Evolutionary conservation across 176 grass and related monocot species (phyloP).

Genomic region (Triticum timopheevii): DNA sequence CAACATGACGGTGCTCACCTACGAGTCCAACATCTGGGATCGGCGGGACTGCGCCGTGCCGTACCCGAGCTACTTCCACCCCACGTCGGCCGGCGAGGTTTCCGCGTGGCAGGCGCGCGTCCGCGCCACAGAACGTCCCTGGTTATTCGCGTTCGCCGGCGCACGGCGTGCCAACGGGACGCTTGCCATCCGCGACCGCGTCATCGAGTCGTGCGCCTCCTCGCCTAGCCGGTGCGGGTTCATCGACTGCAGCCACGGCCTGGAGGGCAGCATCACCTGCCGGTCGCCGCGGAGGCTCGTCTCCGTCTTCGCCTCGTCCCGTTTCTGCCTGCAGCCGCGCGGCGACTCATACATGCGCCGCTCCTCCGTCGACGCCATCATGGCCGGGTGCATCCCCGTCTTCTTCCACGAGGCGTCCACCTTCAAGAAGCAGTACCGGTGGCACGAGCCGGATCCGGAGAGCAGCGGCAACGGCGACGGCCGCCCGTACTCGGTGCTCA

Average conservation of each 20-base stretch:
- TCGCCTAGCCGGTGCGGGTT: conserved; percentile 40
- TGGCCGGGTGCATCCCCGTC: conserved; percentile 63
- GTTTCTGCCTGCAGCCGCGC: conserved; percentile 65
- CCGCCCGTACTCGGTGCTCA: conserved; percentile 45
- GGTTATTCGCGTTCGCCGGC: conserved; percentile 57
- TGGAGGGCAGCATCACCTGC: conserved; percentile 36
- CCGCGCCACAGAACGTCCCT: conserved; percentile 20
- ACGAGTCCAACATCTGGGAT: conserved; percentile 47
- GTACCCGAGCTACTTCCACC: conserved; percentile 78
- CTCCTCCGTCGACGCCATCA: conserved; percentile 54
- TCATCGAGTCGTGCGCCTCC: conserved; percentile 40
- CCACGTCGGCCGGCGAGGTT: conserved; percentile 41
- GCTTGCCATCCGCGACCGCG: conserved; percentile 47
- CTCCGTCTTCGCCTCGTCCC: conserved; percentile 35
- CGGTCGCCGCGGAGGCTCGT: conserved; percentile 35
- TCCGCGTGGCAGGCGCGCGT: conserved; percentile 44
- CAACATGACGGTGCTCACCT: conserved; percentile 57
- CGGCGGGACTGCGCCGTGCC: conserved; percentile 56
- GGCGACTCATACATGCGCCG: conserved; percentile 65
- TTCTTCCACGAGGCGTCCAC: conserved; percentile 61
- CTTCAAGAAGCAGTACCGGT: conserved; percentile 47
- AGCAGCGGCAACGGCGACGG: neutral
- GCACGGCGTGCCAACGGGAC: conserved; percentile 19
- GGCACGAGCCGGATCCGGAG: conserved; percentile 46
- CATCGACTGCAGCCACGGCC: conserved; percentile 39